Conservation (phyloP, 2,329 filamentous ascomycete species). For the Fusarium guadeloupense region DNA sequence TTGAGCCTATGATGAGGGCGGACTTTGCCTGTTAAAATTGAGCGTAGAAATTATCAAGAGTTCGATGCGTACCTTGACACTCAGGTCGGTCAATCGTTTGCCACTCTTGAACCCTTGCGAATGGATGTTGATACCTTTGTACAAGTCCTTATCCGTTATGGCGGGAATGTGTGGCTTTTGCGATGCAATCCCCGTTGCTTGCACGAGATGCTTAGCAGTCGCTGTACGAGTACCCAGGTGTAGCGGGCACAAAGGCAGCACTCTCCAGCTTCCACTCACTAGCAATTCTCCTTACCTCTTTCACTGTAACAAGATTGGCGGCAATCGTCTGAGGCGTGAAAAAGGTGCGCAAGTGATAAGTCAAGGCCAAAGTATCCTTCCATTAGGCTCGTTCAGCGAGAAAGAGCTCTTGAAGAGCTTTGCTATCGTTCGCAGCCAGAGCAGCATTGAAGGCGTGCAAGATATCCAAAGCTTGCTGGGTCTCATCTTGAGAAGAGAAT, state of each 20-base stretch:
- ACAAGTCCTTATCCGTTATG: background rate
- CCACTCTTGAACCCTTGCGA: slow-evolving; percentile 16
- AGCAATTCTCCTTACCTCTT: background rate
- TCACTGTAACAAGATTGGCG: background rate
- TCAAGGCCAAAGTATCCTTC: slow-evolving; percentile 28
- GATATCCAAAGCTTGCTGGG: background rate
- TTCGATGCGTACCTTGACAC: slow-evolving; percentile 3
- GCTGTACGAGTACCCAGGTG: background rate
- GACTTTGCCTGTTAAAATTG: slow-evolving; percentile 12
- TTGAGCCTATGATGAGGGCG: slow-evolving; percentile 20
- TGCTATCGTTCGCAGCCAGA: background rate
- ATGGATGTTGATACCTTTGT: slow-evolving; percentile 24
- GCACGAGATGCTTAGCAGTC: slow-evolving; percentile 14
- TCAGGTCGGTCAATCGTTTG: background rate
- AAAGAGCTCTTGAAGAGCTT: slow-evolving; percentile 9
- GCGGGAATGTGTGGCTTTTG: slow-evolving; percentile 17
- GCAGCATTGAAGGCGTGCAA: slow-evolving; percentile 8
- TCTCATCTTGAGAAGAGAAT: background rate
- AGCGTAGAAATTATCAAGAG: no score
- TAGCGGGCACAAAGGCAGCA: slow-evolving; percentile 14
- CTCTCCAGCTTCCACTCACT: slow-evolving; percentile 12
- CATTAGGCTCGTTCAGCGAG: slow-evolving; percentile 21
- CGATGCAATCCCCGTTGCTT: slow-evolving; percentile 24
- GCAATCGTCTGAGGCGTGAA: background rate
- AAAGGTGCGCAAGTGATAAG: slow-evolving; percentile 29